Conservation (phyloP, 2,329 filamentous ascomycete genomes). For the Fusarium dimerum region DNA sequence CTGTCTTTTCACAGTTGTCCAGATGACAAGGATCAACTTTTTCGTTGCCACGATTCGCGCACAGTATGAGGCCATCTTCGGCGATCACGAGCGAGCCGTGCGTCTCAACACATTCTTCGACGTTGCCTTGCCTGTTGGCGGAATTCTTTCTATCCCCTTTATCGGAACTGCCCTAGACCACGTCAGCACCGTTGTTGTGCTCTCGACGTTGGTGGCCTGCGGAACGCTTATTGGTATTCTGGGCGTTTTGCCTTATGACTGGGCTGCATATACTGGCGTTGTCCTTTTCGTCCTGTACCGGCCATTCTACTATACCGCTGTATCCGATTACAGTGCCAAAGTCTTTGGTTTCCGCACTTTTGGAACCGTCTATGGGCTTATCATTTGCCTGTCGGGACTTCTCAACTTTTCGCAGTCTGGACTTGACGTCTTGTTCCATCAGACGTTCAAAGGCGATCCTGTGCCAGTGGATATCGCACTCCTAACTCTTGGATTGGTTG, state of each 20-base stretch:
- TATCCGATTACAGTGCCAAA: conserved; percentile 87
- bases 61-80: conserved; percentile 78
- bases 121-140: conserved; percentile 73
- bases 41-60: conserved; percentile 84
- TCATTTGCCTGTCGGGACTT: conserved; percentile 82
- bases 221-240: conserved; percentile 77
- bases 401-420: conserved; percentile 83
- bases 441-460: conserved; percentile 70
- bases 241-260: conserved; percentile 68
- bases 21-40: conserved; percentile 86
- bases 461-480: conserved; percentile 75
- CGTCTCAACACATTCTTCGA: conserved; percentile 85
- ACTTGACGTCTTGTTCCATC: conserved; percentile 76
- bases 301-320: conserved; percentile 87
- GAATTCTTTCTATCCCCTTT: conserved; percentile 82
- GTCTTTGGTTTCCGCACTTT: conserved; percentile 92
- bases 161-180: conserved; percentile 80
- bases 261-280: conserved; percentile 76
- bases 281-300: conserved; percentile 81
- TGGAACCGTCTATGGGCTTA: conserved; percentile 88
- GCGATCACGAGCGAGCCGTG: conserved; percentile 59
- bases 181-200: conserved; percentile 70
- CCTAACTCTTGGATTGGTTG: conserved; percentile 58
- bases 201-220: conserved; percentile 67
- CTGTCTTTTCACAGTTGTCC: conserved; percentile 75